These are phyloP conservation scores for Pholiota molesta DNA, from an alignment of 768 basidiomycete genomes.

Conservation along the genomic window DNA sequence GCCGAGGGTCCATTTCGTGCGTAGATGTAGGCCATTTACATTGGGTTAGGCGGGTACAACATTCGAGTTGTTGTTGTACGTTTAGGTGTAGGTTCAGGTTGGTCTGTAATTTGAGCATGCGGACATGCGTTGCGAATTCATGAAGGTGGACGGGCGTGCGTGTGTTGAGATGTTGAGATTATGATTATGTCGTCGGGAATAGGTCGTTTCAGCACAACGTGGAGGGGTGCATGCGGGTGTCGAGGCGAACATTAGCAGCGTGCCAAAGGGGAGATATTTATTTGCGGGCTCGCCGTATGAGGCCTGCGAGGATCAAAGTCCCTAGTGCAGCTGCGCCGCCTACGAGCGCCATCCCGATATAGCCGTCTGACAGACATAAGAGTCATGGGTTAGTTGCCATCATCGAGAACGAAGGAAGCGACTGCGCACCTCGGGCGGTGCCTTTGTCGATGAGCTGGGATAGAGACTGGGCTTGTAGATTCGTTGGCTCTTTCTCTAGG, in stretches of 20 bases:
- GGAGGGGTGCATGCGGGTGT: not conserved
- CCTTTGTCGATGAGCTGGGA: conserved; percentile 84
- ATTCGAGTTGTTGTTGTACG: not conserved
- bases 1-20: not conserved
- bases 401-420: not conserved
- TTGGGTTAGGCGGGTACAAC: not conserved
- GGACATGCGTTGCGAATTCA: not conserved
- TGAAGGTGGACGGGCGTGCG: no score
- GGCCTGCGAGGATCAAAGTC: conserved; percentile 69
- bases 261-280: conserved; percentile 28
- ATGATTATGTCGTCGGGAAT: not conserved
- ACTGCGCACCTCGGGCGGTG: conserved; percentile 70
- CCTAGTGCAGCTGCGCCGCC: conserved; percentile 90
- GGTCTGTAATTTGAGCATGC: not conserved
- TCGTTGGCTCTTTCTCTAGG: conserved; percentile 89
- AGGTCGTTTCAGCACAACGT: not conserved
- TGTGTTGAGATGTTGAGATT: not conserved
- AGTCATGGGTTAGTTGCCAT: not conserved
- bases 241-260: conserved; percentile 12
- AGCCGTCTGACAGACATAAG: conserved; percentile 70
- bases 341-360: conserved; percentile 95
- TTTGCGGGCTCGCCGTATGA: conserved; percentile 83
- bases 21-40: not conserved
- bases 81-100: not conserved
- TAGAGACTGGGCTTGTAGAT: conserved; percentile 90